Evolutionary conservation across 208 protist genomes (phyloP).

Genomic region (Blastocrithidia nonstop): DNA sequence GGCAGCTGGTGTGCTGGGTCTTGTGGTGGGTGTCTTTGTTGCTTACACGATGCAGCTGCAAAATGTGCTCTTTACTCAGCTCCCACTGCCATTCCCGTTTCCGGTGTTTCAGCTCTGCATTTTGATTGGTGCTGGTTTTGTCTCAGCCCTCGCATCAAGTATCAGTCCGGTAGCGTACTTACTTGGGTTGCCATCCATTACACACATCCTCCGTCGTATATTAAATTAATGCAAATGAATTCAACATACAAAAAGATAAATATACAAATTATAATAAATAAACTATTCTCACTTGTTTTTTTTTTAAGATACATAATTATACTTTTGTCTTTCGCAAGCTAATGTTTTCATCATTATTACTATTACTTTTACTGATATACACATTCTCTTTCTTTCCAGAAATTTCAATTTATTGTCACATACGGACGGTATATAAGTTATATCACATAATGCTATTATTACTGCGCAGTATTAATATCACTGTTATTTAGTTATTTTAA

Average conservation of each 20-base stretch:
- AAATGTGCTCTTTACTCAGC: conserved; percentile 77
- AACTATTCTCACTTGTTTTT: conserved; percentile 2
- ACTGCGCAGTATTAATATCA: no score
- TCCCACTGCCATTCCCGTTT: conserved; percentile 84
- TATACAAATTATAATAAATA: background rate
- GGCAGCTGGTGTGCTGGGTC: conserved; percentile 72
- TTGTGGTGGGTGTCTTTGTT: conserved; percentile 76
- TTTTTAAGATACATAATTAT: conserved; percentile 2
- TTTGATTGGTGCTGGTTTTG: conserved; percentile 21
- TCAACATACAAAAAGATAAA: conserved; percentile 8
- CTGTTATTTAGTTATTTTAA: no score
- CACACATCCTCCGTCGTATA: no score
- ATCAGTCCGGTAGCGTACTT: conserved; percentile 34
- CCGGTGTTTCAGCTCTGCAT: conserved; percentile 66
- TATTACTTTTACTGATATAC: background rate
- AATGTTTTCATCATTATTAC: background rate
- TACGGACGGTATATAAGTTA: no score
- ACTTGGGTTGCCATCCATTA: conserved; percentile 34
- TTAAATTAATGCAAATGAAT: no score
- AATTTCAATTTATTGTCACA: no score
- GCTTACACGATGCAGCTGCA: conserved; percentile 88
- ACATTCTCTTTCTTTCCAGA: no score
- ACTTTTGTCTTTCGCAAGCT: background rate
- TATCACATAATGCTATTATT: no score
- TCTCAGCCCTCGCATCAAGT: conserved; percentile 34